Evolutionary conservation across 1,139 yeast species (phyloP), one percentile per base, ranked within the genome.

Genomic region (Candida mesenterica): DNA sequence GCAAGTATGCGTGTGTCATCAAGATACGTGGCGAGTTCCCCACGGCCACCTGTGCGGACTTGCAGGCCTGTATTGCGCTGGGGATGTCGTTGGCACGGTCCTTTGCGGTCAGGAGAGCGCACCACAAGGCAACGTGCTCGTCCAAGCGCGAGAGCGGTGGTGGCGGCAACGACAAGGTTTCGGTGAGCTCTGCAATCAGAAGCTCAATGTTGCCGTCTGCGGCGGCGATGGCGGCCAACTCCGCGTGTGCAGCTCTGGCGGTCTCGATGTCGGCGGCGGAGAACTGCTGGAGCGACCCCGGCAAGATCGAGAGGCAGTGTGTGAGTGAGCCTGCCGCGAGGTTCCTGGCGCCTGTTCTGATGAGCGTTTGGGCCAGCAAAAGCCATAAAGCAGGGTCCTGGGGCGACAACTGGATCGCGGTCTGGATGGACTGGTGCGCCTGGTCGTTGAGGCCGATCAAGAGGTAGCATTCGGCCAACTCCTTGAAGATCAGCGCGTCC

Each of bases 171-270:
- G 75, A 61, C 37, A 76, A 56, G 0, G 80, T 74, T 1, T 72
- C 66, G 10, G 69, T 62, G 24, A 76, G 50, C 48, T 77, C 81
- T 8, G 67, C 59, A 12, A 71, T 66, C 15, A 76, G 70, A 28
- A 60, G 47, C 37, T 73, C 76, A 32, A 70, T 61, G 46, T 75
- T 67, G 15, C 72, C 72, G 29, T 73, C 75, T n/a, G 72, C 65
- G 3, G 75, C 70, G 9, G 76, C 75, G 19, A 76, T 61, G 7
- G 75, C 71, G 0, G 79, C 80, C 37, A 77, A 55, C 44, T 75
- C 78, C 3, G 76, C 70, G 51, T 75, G 81, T 3, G 75, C 72
- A 16, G 71, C 65, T 38, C 79, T 57, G 0, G 77, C 75, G 2
- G 73, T 63, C 39, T 73, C 76, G 17, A 72, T 53, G 37, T 71